Percentiles rank a stretch among this genome's conserved stretches.
Conservation (phyloP, 768 basidiomycete species). For the Lactarius evosmus region DNA sequence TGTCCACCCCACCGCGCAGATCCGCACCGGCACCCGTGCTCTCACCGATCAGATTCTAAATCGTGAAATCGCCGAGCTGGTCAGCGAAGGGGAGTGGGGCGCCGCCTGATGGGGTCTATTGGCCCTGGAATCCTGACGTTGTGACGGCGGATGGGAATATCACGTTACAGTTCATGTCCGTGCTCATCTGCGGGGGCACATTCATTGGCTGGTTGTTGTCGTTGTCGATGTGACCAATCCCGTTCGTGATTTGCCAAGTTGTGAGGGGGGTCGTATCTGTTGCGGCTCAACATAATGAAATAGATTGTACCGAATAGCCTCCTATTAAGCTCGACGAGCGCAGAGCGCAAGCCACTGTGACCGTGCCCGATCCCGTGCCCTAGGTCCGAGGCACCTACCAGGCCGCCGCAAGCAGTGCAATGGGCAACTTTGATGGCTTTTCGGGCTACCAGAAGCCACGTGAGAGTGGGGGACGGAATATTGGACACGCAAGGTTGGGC, state of each 20-base stretch:
- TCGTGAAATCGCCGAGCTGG: conserved; percentile 35
- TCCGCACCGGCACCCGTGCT: background rate
- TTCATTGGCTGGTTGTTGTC: conserved; percentile 34
- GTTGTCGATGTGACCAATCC: conserved; percentile 56
- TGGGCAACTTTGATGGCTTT: too few relatives aligned
- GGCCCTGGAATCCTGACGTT: conserved; percentile 36
- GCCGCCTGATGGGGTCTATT: conserved; percentile 12
- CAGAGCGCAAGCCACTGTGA: too few relatives aligned
- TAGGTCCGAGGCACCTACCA: too few relatives aligned
- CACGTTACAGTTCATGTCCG: conserved; percentile 29
- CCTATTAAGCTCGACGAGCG: too few relatives aligned
- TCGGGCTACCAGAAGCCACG: too few relatives aligned
- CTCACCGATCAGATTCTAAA: conserved; percentile 50
- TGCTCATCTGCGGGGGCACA: conserved; percentile 37
- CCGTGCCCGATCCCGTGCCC: too few relatives aligned
- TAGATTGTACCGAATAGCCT: conserved; percentile 70
- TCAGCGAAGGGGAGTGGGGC: conserved; percentile 31
- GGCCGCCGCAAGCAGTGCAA: too few relatives aligned
- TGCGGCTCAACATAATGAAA: background rate
- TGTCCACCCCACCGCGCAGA: background rate
- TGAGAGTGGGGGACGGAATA: too few relatives aligned
- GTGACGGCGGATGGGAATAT: conserved; percentile 27
- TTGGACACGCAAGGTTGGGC: conserved; percentile 72
- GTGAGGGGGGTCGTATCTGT: conserved; percentile 12
- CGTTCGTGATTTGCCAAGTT: conserved; percentile 87